phyloP scores from a whole-genome alignment of 225 moss, liverwort and hornwort genomes.

The Polytrichum formosum region DNA sequence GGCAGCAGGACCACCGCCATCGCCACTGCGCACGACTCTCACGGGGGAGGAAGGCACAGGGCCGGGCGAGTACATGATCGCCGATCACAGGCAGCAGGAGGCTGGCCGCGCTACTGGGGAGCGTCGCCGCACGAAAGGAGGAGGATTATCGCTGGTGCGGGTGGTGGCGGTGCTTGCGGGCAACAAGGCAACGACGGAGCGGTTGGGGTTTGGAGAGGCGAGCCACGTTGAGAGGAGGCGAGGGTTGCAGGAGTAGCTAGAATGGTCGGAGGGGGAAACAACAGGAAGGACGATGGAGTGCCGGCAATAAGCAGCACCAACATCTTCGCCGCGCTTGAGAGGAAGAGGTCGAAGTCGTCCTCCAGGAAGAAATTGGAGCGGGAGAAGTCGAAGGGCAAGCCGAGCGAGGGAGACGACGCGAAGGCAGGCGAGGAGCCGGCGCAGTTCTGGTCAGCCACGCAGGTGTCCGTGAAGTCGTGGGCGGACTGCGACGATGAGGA shows the following conservation, averaged over 20 bases:
- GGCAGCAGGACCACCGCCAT: no score
- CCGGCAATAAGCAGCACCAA: slow-evolving; percentile 99
- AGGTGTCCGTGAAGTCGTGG: slow-evolving; percentile 97
- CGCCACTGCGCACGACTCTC: no score
- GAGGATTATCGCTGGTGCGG: no score
- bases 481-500: slow-evolving; percentile 99
- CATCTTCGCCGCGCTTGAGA: slow-evolving; percentile 99
- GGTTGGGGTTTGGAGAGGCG: not conserved
- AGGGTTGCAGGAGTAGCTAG: slow-evolving; percentile 70
- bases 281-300: slow-evolving; percentile 99
- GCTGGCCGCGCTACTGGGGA: no score
- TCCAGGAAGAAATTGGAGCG: slow-evolving; percentile 87
- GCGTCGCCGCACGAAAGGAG: no score
- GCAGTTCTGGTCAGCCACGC: slow-evolving; percentile 96
- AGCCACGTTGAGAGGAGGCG: slow-evolving; percentile 13
- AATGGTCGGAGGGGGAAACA: slow-evolving; percentile 99
- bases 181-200: no score
- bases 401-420: slow-evolving; percentile 64
- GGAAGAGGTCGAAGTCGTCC: slow-evolving; percentile 90
- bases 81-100: no score
- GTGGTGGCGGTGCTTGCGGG: no score
- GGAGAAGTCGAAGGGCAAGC: slow-evolving; percentile 70
- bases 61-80: no score
- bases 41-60: no score
- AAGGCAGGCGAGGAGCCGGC: slow-evolving; percentile 67